Conservation (phyloP, 2,329 filamentous ascomycete species). For the Fusarium cicatricum region DNA sequence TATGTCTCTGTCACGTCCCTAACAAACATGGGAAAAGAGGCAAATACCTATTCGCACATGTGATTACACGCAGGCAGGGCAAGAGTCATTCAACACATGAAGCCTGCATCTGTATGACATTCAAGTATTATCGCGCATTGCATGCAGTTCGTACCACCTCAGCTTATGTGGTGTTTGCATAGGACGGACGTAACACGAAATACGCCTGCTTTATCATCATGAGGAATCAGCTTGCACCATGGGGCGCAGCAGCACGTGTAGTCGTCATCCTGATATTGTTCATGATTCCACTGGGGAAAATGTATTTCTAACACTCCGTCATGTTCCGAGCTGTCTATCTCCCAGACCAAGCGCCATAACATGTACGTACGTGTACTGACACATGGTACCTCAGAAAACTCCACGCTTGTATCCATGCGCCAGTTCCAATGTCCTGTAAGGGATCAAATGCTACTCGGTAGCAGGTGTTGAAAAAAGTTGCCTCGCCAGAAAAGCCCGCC, state of each 20-base stretch:
- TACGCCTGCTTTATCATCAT: background rate
- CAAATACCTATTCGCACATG: background rate
- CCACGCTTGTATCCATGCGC: constrained; percentile 38
- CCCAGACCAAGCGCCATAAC: constrained; percentile 18
- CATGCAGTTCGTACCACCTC: constrained; percentile 1
- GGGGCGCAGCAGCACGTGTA: no score
- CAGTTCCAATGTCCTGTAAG: constrained; percentile 39
- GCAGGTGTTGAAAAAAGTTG: constrained; percentile 28
- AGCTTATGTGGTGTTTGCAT: background rate
- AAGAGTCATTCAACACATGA: constrained; percentile 7
- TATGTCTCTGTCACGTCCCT: background rate
- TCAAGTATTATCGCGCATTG: no score
- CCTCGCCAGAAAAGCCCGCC: constrained; percentile 25
- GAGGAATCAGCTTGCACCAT: constrained; percentile 1
- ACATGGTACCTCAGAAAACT: constrained; percentile 37
- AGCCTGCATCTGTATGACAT: background rate
- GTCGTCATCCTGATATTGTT: background rate
- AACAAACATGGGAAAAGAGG: background rate
- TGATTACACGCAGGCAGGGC: constrained; percentile 22
- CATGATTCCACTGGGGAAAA: constrained; percentile 9
- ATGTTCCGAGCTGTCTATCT: constrained; percentile 33
- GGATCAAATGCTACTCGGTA: constrained; percentile 36
- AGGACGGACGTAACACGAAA: background rate
- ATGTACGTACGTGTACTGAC: constrained; percentile 14
- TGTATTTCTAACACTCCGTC: constrained; percentile 21